phyloP scores from a whole-genome alignment of 345 rosid species.

The Erucastrum elatum region DNA sequence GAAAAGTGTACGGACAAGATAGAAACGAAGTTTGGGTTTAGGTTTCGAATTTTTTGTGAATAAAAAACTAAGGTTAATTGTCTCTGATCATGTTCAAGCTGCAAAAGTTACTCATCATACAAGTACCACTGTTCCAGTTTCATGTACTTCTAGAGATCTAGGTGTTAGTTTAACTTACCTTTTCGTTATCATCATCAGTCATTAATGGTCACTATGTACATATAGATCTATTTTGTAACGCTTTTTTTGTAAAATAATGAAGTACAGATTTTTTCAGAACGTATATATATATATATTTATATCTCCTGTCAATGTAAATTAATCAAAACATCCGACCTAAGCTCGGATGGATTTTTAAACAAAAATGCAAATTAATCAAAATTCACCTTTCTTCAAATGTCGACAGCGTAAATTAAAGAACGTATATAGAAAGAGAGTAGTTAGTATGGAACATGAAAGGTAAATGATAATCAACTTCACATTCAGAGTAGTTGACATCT shows the following conservation, averaged over 20 bases:
- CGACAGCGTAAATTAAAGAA: background rate
- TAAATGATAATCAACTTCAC: slow-evolving; percentile 36
- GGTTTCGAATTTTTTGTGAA: slow-evolving; percentile 16
- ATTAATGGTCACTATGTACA: slow-evolving; percentile 27
- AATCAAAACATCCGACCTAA: no score
- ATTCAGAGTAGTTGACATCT: slow-evolving; percentile 39
- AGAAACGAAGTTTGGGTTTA: slow-evolving; percentile 14
- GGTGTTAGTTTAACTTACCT: slow-evolving; percentile 19
- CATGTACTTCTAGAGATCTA: background rate
- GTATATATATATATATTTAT: no score
- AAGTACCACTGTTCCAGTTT: background rate
- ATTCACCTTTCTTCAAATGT: background rate
- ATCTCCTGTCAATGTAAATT: no score
- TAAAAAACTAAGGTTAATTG: slow-evolving; percentile 13
- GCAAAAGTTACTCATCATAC: slow-evolving; percentile 18
- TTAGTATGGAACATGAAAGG: background rate
- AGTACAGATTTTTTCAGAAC: background rate
- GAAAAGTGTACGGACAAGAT: slow-evolving; percentile 45
- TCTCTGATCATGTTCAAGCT: slow-evolving; percentile 48
- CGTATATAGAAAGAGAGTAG: background rate
- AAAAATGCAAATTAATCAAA: no score
- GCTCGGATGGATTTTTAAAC: no score
- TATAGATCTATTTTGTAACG: slow-evolving; percentile 30
- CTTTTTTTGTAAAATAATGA: background rate
- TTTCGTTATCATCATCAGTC: slow-evolving; percentile 13